Evolutionary conservation across 305 asterid species (phyloP), one percentile per base, ranked within the genome.

Genomic region (Fraxinus paxiana): DNA sequence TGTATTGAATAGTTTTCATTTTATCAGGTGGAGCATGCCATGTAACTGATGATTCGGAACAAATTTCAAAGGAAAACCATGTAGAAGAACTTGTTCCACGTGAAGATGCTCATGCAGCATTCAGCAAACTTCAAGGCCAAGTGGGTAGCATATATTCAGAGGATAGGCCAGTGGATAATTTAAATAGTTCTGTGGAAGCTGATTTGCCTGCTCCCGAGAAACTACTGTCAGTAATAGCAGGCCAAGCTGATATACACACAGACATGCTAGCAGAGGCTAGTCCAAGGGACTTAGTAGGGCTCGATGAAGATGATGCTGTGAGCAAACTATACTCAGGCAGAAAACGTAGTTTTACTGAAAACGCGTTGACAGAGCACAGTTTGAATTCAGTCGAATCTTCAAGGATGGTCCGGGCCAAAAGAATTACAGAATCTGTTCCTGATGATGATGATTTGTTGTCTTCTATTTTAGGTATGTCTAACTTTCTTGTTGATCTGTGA

Each of bases 401-500:
- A 28, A 90, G 96, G 85, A 85, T 87, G 83, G 89, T 90, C 80
- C 90, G 86, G 82, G 74, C 80, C 76, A 93, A 87, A 88, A 88
- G 82, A 86, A 87, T 90, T 4, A 75, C 84, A 34, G 92, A 86
- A 79, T 85, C 92, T 77, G 83, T 92, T 82, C 98, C 97, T 8
- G 91, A 92, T 84, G 97, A 93, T 78, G 95, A 91, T 82, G 98
- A 94, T 91, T 82, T 93, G 87, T 86, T 94, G 84, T 94, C 98
- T 79, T 94, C 97, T 76, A 94, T 94, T 83, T 89, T 94, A 86
- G 98, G 98, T 94, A 89, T 43, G 51, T 82, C 31, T 8, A 56
- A 26, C 77, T 80, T 79, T 73, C 80, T 67, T 30, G 22, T 69
- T 31, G 38, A 28, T 28, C 73, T 69, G 41, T 69, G 74, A 69